Conservation (phyloP, 768 basidiomycete species). For the Strobilomyces confusus region DNA sequence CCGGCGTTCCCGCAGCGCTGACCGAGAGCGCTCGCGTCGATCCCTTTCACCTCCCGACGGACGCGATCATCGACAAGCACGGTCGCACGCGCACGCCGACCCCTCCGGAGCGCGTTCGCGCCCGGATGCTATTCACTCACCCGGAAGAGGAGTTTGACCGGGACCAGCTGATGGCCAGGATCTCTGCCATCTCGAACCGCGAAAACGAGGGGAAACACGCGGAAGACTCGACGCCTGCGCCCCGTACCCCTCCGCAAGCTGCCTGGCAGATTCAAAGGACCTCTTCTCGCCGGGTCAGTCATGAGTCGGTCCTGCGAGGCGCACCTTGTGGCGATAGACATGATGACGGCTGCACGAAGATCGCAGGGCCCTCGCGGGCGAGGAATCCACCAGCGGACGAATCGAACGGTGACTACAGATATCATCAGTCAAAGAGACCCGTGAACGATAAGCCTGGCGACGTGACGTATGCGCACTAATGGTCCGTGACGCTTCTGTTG, state of each 20-base stretch:
- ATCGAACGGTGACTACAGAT: background rate
- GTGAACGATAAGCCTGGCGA: background rate
- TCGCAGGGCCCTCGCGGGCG: constrained; percentile 2
- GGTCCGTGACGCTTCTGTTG: background rate
- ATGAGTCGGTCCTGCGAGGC: background rate
- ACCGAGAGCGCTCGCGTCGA: too few species aligned
- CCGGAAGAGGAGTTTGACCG: background rate
- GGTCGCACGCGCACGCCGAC: constrained; percentile 6
- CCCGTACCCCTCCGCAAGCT: background rate
- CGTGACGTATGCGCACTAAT: background rate
- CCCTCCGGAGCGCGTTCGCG: constrained; percentile 7
- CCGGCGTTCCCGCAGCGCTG: too few species aligned
- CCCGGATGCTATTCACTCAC: constrained; percentile 2
- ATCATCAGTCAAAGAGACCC: background rate
- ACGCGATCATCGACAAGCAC: background rate
- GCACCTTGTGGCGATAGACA: background rate
- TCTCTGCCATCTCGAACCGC: background rate
- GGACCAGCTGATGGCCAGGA: background rate
- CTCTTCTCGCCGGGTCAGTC: background rate
- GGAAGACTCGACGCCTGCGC: background rate
- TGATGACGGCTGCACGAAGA: background rate
- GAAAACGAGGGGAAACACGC: background rate
- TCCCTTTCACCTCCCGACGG: background rate
- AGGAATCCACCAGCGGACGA: background rate
- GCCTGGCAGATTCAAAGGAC: background rate